phyloP scores from a whole-genome alignment of 169 alveolate genomes.

The Besnoitia besnoiti region DNA sequence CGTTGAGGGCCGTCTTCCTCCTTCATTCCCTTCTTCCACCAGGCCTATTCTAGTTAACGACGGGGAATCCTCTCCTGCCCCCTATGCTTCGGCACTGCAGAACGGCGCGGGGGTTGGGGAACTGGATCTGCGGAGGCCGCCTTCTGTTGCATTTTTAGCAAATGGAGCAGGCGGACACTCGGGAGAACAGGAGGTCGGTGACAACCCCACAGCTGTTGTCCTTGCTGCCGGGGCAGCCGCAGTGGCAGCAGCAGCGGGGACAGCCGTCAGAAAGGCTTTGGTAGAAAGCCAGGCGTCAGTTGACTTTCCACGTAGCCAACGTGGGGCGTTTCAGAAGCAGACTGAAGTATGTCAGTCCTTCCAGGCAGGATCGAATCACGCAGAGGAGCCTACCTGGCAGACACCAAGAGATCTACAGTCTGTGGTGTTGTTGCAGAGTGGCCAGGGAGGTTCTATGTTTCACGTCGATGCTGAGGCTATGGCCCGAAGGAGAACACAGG shows the following conservation, averaged over 20 bases:
- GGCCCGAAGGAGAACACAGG: background rate
- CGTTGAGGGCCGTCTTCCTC: background rate
- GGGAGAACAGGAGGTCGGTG: background rate
- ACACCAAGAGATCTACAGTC: background rate
- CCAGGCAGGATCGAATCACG: too few species aligned
- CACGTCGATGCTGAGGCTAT: background rate
- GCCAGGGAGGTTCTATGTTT: background rate
- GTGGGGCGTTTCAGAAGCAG: too few species aligned
- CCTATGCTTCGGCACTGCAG: background rate
- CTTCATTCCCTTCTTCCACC: background rate
- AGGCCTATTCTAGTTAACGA: background rate
- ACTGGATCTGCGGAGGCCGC: too few species aligned
- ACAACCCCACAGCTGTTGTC: too few species aligned
- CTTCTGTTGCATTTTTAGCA: too few species aligned
- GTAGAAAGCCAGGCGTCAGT: background rate
- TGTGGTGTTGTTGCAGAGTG: background rate
- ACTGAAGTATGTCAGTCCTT: too few species aligned
- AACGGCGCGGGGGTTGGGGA: too few species aligned
- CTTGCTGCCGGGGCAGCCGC: too few species aligned
- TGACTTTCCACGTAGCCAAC: too few species aligned
- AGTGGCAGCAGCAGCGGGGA: background rate
- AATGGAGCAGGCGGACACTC: too few species aligned
- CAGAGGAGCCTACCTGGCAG: too few species aligned
- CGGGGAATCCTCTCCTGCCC: background rate
- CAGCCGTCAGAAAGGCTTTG: background rate